Conservation (phyloP, 208 protist genomes). For the Strigomonas galati region DNA sequence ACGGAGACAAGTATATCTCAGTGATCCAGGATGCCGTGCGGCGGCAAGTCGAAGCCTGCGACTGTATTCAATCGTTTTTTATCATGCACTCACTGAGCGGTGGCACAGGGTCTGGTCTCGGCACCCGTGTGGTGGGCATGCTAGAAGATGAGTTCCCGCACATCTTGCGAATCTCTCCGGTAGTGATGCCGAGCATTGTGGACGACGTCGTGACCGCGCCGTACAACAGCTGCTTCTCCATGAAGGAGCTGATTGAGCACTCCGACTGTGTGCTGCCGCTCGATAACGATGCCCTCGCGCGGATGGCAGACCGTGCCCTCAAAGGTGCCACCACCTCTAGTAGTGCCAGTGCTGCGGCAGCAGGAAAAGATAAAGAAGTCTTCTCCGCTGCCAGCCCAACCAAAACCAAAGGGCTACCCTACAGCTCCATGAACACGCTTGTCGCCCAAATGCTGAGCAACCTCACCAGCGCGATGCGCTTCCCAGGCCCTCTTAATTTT, state of each 20-base stretch:
- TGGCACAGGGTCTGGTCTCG: constrained; percentile 95
- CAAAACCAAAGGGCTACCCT: constrained; percentile 77
- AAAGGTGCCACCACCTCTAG: constrained; percentile 5
- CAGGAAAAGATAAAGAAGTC: background rate
- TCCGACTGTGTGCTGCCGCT: constrained; percentile 93
- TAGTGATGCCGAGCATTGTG: constrained; percentile 89
- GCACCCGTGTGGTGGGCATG: constrained; percentile 89
- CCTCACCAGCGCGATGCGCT: constrained; percentile 93
- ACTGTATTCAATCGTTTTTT: constrained; percentile 95
- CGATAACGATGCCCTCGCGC: constrained; percentile 91
- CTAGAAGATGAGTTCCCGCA: constrained; percentile 94
- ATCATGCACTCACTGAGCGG: constrained; percentile 95
- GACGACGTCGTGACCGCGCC: constrained; percentile 96
- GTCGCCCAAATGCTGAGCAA: constrained; percentile 94
- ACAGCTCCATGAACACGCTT: constrained; percentile 95
- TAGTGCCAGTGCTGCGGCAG: background rate
- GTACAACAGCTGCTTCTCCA: constrained; percentile 94
- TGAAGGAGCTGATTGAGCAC: constrained; percentile 91
- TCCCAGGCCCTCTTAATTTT: constrained; percentile 95
- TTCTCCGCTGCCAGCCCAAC: constrained; percentile 79
- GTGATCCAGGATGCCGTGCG: constrained; percentile 84
- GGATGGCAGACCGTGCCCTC: constrained; percentile 74
- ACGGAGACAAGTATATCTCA: constrained; percentile 88
- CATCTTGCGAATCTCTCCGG: constrained; percentile 83
- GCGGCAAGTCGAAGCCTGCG: constrained; percentile 88